Evolutionary conservation across 2,329 filamentous ascomycete genomes (phyloP).

Genomic region (Didymella arachidicola): DNA sequence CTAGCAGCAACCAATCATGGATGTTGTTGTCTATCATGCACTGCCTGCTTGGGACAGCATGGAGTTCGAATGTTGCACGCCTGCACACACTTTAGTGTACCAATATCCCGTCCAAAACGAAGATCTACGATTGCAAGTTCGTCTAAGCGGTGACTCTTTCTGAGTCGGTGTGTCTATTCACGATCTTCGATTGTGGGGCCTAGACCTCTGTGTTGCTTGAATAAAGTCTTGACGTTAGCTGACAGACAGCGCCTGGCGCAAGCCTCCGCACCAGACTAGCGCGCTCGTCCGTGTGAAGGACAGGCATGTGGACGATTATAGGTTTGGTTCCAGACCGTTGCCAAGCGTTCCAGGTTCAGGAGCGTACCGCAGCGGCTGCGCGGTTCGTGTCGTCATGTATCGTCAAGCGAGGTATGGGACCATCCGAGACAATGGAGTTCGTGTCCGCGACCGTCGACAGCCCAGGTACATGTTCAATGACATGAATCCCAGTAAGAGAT

Average conservation of each 20-base stretch:
- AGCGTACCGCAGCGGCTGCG: conserved; percentile 13
- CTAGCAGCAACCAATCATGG: conserved; percentile 4
- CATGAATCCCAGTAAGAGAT: not conserved
- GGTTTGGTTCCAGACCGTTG: conserved; percentile 36
- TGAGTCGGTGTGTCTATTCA: conserved; percentile 8
- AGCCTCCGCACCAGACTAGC: conserved; percentile 9
- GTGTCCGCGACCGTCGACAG: not conserved
- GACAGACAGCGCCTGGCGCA: conserved; percentile 14
- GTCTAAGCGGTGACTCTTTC: conserved; percentile 1
- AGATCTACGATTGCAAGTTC: conserved; percentile 2
- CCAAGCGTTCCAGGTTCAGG: conserved; percentile 31
- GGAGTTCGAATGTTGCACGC: conserved; percentile 4
- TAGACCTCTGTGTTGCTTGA: conserved; percentile 16
- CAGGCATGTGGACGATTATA: conserved; percentile 7
- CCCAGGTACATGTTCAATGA: not conserved
- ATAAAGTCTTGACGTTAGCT: conserved; percentile 15
- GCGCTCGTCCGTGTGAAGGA: conserved; percentile 4
- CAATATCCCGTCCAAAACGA: conserved; percentile 3
- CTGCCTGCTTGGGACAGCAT: conserved; percentile 11
- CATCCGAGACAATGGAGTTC: conserved; percentile 1
- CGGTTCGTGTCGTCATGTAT: conserved; percentile 31
- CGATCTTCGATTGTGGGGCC: conserved; percentile 17
- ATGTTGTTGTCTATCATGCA: conserved; percentile 17
- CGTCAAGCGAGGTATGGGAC: not conserved
- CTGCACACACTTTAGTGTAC: not conserved